A percentile compares a stretch with the other conserved stretches of the same genome.
Evolutionary conservation across 2,329 filamentous ascomycete species (phyloP).

Genomic region (Pyricularia sp.): DNA sequence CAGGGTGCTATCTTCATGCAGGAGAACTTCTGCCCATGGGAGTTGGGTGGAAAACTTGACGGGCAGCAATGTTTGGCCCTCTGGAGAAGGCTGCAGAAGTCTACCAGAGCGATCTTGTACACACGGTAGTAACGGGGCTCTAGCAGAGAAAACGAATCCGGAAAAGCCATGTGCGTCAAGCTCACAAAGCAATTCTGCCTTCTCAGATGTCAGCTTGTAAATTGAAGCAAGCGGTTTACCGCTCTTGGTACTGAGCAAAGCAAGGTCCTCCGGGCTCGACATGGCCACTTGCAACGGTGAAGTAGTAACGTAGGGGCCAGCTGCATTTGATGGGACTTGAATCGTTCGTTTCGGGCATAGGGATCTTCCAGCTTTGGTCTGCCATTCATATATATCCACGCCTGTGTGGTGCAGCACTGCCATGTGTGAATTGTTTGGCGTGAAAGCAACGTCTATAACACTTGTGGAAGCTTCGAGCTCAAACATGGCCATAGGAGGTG

Average conservation of each 20-base stretch:
- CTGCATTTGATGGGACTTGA: background rate
- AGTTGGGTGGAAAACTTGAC: constrained; percentile 31
- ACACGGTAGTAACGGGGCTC: constrained; percentile 13
- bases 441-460: constrained; percentile 63
- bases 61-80: constrained; percentile 20
- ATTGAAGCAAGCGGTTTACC: background rate
- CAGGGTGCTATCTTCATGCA: constrained; percentile 26
- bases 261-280: constrained; percentile 4
- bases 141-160: constrained; percentile 5
- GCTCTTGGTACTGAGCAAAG: background rate
- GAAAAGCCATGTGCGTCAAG: background rate
- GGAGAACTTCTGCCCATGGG: constrained; percentile 38
- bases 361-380: constrained; percentile 42
- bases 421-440: constrained; percentile 48
- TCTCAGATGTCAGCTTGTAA: background rate
- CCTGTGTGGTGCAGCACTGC: constrained; percentile 57
- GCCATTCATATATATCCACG: constrained; percentile 59
- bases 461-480: constrained; percentile 52
- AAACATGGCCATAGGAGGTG: constrained; percentile 82
- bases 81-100: constrained; percentile 24
- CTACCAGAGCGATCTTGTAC: constrained; percentile 33
- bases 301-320: background rate
- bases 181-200: background rate
- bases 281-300: constrained; percentile 12
- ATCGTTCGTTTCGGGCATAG: constrained; percentile 22